Evolutionary conservation across 164 flowering plant genomes (phyloP), one percentile per base, ranked within the genome.

Genomic region (Liriodendron chinense): DNA sequence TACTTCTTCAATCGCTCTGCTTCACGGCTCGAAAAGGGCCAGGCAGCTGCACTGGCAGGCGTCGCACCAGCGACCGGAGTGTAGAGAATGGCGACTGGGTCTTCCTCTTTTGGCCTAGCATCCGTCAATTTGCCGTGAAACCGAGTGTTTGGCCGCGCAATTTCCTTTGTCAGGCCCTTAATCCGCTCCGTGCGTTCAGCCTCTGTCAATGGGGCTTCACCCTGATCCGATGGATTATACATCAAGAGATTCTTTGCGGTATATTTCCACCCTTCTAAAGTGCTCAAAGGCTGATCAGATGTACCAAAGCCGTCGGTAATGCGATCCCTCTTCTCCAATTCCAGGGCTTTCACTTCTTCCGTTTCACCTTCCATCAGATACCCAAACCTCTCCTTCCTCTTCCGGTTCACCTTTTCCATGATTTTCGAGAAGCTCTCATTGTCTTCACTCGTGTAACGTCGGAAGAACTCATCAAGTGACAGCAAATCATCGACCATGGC

Each of bases 271-370:
- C 98, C 89, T 43, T 87, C 93, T 75, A 95, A 83, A 0, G 96
- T 89, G 77, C 89, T 84, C 34, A 80, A 76, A 0, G 98, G 98
- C 88, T 95, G 98, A 79, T 89, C 89, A 0, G 96, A 95, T 8
- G 99, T 95, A 61, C 98, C 99, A 74, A 84, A 93, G 9, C 98
- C 98, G 81, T 93, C 98, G 0, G 98, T 95, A 71, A 89, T 85
- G 80, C 88, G 77, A 77, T 87, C 91, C 78, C 85, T 81, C 75
- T 89, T 88, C n/a, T 68, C 85, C 70, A 78, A 76, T 76, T 88
- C 93, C 48, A 86, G 74, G 28, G 47, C 25, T 12, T 75, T 74
- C 5, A 66, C 82, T 64, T 82, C 87, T 59, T 79, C 86, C 74
- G 83, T 85, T 25, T 89, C 97, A 2, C 89, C 94, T 72, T 90